Conservation (phyloP, 441 rosid genomes). For the Caryocar brasiliense region DNA sequence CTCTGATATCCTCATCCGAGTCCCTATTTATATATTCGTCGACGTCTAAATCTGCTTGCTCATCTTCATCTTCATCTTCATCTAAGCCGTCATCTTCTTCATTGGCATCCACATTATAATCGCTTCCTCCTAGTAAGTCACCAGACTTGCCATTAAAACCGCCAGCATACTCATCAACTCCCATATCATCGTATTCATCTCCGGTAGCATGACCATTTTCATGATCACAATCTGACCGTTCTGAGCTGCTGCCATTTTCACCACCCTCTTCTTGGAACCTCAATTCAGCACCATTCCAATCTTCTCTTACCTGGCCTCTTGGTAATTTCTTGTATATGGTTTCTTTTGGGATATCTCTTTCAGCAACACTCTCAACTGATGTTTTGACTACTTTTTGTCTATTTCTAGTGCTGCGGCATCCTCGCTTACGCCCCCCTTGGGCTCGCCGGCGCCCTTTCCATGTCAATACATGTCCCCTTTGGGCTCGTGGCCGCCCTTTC, state of each 20-base stretch:
- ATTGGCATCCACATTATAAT: constrained; percentile 31
- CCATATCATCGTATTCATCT: constrained; percentile 29
- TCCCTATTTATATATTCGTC: constrained; percentile 45
- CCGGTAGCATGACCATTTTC: constrained; percentile 34
- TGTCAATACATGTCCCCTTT: constrained; percentile 21
- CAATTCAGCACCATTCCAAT: constrained; percentile 29
- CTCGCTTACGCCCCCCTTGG: constrained; percentile 39
- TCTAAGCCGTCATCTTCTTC: constrained; percentile 21
- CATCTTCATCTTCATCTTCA: constrained; percentile 33
- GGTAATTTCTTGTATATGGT: constrained; percentile 14
- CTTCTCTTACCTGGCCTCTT: constrained; percentile 11
- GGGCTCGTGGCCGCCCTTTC: constrained; percentile 37
- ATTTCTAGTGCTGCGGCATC: constrained; percentile 39
- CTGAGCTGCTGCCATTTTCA: constrained; percentile 51
- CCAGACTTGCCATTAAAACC: constrained; percentile 30
- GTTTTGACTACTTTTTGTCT: constrained; percentile 38
- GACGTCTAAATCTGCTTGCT: constrained; percentile 23
- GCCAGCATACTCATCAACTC: constrained; percentile 27
- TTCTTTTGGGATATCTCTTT: constrained; percentile 16
- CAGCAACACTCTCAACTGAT: constrained; percentile 21
- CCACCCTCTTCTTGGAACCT: constrained; percentile 26
- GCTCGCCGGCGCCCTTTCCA: constrained; percentile 43
- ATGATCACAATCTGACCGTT: constrained; percentile 46
- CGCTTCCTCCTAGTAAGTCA: constrained; percentile 43
- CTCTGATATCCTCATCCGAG: constrained; percentile 41